A percentile compares a stretch with the other conserved stretches of the same genome.
Conservation (phyloP, 345 rosid species). For the Iberis pinnata region DNA sequence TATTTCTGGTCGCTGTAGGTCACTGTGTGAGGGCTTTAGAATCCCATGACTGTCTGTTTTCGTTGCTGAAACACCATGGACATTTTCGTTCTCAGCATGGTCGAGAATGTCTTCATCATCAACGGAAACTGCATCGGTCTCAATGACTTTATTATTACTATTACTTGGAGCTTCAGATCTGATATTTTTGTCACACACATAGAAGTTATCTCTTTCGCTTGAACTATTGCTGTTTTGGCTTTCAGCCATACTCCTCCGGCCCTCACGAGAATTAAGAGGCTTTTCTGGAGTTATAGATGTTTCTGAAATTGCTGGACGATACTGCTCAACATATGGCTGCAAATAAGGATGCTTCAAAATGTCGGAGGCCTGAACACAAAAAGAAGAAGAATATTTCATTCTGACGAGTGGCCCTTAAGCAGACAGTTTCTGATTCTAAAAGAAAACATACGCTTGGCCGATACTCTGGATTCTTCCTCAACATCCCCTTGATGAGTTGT, state of each 20-base stretch:
- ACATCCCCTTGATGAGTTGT: constrained; percentile 83
- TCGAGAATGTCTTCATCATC: constrained; percentile 57
- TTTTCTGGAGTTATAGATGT: constrained; percentile 44
- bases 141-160: constrained; percentile 46
- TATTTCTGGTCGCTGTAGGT: constrained; percentile 36
- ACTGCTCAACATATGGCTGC: constrained; percentile 84
- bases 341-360: constrained; percentile 93
- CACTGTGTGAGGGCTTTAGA: constrained; percentile 37
- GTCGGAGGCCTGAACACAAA: constrained; percentile 69
- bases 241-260: constrained; percentile 67
- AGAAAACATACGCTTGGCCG: constrained; percentile 77
- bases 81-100: constrained; percentile 42
- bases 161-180: constrained; percentile 33
- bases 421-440: constrained; percentile 12
- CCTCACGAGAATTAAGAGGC: constrained; percentile 40
- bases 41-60: constrained; percentile 46
- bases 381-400: constrained; percentile 18
- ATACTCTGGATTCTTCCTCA: constrained; percentile 93
- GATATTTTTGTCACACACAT: constrained; percentile 43
- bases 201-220: constrained; percentile 71
- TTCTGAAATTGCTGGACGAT: constrained; percentile 49
- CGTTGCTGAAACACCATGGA: constrained; percentile 26
- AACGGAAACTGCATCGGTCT: constrained; percentile 45
- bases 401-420: constrained; percentile 11
- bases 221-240: constrained; percentile 90